Base-by-base conservation (phyloP, 2,329 filamentous ascomycete species). In the Xylariales sp. region DNA sequence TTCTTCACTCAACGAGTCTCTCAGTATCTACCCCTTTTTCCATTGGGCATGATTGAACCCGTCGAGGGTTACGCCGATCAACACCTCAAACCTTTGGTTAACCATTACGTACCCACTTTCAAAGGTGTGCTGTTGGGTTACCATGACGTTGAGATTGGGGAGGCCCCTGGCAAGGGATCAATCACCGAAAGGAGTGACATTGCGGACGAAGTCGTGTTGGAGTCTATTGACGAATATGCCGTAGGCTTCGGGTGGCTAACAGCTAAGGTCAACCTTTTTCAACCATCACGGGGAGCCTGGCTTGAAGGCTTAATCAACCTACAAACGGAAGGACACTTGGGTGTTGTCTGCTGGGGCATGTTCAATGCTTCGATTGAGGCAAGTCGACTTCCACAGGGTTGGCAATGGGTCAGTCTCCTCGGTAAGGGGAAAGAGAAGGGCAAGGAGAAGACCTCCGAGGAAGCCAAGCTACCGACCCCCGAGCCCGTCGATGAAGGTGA, bases 331-430 rank as follows among this genome's bases (percentile, higher is more conserved):
- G 88, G 88, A 5, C 88, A 96, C 57, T 74, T 98, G 5, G 90
- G 91, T 15, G 77, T 96, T 3, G 80, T 94, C 9, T 93, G 88
- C 61, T 90, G 88, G 66, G 91, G 91, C 61, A 80, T 88, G 50
- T 97, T 97, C 73, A 95, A 93, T 52, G 87, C 91, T 1, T 88
- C 84, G 31, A 86, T 98, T 45, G 85, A 91, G 54, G 74, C 83
- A 16, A 78, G 78, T 46, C 74, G 87, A 25, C 70, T 98, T 12
- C 93, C 93, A 0, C 63, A 68, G 11, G 75, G 77, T 18, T 98
- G 91, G 93, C 80, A 70, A 46, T 97, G 88, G 84, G 73, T 88
- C 12, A 78, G 81, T 9, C 73, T 80, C 24, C 69, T 73, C 41
- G 70, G 74, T 35, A 61, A 66, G 43, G 63, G 60, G 3, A 56